phyloP scores from a whole-genome alignment of 2,329 filamentous ascomycete genomes.

The Aspergillus sp. region DNA sequence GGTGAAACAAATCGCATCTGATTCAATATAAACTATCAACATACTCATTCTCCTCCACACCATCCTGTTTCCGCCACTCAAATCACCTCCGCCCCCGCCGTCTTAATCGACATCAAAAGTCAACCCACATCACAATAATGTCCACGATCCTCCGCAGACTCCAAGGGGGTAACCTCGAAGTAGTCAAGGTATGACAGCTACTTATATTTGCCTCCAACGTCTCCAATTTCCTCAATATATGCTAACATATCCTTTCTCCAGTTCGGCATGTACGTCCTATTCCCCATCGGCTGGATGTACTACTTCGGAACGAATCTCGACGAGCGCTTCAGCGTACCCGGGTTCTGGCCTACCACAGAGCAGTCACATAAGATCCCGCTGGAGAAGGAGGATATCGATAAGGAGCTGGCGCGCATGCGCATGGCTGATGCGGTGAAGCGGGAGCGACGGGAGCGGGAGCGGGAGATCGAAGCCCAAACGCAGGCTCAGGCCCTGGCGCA shows the following conservation, averaged over 20 bases:
- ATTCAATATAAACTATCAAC: not conserved
- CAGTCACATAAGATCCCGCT: slow-evolving; percentile 55
- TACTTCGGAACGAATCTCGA: slow-evolving; percentile 99
- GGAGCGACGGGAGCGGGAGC: slow-evolving; percentile 44
- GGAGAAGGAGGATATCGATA: slow-evolving; percentile 63
- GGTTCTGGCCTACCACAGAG: slow-evolving; percentile 82
- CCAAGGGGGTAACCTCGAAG: slow-evolving; percentile 86
- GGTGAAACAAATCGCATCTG: not conserved
- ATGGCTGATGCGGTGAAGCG: slow-evolving; percentile 51
- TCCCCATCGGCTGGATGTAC: slow-evolving; percentile 99
- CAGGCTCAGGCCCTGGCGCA: not conserved
- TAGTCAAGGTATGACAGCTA: slow-evolving; percentile 73
- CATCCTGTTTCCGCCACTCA: not conserved
- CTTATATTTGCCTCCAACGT: not conserved
- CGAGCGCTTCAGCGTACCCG: slow-evolving; percentile 79
- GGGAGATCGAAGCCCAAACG: slow-evolving; percentile 25
- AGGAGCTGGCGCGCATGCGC: slow-evolving; percentile 71
- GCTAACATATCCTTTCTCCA: slow-evolving; percentile 36
- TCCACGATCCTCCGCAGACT: slow-evolving; percentile 52
- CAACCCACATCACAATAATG: slow-evolving; percentile 27
- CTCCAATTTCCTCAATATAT: too few species aligned
- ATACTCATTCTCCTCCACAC: not conserved
- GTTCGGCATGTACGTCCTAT: slow-evolving; percentile 99
- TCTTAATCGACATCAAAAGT: not conserved
- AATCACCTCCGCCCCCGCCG: not conserved